phyloP scores from a whole-genome alignment of 1,139 yeast genomes.

The Lodderomyces orthopsilosis region DNA sequence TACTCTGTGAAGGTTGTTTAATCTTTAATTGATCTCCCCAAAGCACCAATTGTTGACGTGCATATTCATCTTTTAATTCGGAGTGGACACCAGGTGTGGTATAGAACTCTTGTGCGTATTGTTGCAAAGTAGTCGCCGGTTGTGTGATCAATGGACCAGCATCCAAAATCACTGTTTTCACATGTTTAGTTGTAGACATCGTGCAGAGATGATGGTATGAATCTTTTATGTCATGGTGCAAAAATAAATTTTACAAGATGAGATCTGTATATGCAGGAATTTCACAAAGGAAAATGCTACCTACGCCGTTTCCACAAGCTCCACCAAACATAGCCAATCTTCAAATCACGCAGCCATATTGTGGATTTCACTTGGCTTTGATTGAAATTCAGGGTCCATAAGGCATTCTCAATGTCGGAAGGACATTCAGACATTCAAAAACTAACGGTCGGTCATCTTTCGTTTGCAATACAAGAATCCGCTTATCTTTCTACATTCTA shows the following conservation, averaged over 20 bases:
- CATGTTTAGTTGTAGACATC: conserved; percentile 17
- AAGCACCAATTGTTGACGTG: conserved; percentile 68
- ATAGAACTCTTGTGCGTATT: conserved; percentile 64
- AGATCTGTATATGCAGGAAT: not conserved
- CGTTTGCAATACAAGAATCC: too few relatives aligned
- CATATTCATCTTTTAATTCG: conserved; percentile 84
- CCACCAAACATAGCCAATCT: not conserved
- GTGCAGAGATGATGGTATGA: not conserved
- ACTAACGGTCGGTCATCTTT: too few relatives aligned
- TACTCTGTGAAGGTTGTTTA: conserved; percentile 72
- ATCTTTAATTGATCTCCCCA: conserved; percentile 70
- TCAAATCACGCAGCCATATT: not conserved
- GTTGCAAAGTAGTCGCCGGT: conserved; percentile 70
- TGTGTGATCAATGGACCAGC: conserved; percentile 94
- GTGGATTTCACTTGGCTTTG: too few relatives aligned
- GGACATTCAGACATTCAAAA: too few relatives aligned
- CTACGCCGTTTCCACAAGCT: not conserved
- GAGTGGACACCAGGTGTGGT: conserved; percentile 90
- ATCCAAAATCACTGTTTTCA: conserved; percentile 71
- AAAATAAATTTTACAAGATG: not conserved
- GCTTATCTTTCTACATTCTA: too few relatives aligned
- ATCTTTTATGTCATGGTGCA: not conserved
- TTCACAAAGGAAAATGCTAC: not conserved
- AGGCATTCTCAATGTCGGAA: too few relatives aligned
- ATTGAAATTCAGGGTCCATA: too few relatives aligned